These are phyloP conservation scores for Penicillium sp. DNA, from an alignment of 2,329 filamentous ascomycete genomes.

Conservation along the genomic window DNA sequence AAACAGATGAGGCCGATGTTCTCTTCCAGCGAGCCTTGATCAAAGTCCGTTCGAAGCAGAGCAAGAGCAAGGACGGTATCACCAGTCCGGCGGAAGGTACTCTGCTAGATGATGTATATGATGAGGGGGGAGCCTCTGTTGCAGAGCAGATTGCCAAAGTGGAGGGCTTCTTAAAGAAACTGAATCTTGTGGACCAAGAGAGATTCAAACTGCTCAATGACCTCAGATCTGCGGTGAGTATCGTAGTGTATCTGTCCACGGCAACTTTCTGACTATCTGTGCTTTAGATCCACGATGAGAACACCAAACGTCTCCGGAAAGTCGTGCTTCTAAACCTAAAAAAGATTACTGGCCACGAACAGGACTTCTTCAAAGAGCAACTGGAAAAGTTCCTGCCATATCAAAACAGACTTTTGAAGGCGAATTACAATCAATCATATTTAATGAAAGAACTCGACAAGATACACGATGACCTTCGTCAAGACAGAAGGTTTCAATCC, in stretches of 20 bases:
- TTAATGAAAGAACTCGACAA: constrained; percentile 92
- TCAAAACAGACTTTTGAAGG: constrained; percentile 85
- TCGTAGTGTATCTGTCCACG: neutral
- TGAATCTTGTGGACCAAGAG: constrained; percentile 90
- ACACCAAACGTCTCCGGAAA: constrained; percentile 67
- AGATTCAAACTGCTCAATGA: constrained; percentile 90
- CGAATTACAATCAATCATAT: constrained; percentile 90
- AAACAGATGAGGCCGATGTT: constrained; percentile 80
- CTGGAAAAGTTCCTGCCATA: constrained; percentile 96
- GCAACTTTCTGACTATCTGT: neutral
- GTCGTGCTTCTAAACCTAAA: constrained; percentile 98
- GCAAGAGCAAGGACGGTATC: constrained; percentile 60
- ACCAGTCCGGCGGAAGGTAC: constrained; percentile 69
- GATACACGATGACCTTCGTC: constrained; percentile 80
- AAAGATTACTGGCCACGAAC: constrained; percentile 86
- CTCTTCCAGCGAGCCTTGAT: constrained; percentile 84
- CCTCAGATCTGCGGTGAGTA: constrained; percentile 85
- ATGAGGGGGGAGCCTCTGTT: constrained; percentile 74
- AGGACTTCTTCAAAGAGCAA: constrained; percentile 88
- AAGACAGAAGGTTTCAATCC: constrained; percentile 88
- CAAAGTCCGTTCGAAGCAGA: constrained; percentile 62
- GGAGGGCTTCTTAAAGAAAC: constrained; percentile 84
- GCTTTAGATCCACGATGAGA: constrained; percentile 81
- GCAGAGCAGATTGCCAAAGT: constrained; percentile 85
- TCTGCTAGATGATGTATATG: constrained; percentile 88